phyloP scores from a whole-genome alignment of 192 early-diverging fungal genomes.

The Coemansia sp. region DNA sequence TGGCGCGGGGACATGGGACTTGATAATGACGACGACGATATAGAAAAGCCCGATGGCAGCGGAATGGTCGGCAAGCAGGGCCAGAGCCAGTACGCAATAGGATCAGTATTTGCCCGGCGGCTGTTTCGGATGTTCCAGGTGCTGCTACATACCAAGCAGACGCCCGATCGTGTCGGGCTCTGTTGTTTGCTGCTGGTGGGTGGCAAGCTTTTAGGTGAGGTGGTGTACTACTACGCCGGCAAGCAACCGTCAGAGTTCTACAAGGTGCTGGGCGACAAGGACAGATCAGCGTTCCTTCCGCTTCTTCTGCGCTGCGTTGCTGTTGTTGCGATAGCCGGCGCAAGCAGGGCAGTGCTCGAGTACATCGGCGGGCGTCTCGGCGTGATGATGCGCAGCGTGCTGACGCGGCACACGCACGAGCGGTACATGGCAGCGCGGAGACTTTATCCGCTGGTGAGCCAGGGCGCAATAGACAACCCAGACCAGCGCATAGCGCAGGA shows the following conservation, averaged over 20 bases:
- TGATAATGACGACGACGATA: background rate
- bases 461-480: constrained; percentile 69
- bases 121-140: constrained; percentile 24
- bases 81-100: constrained; percentile 34
- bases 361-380: constrained; percentile 64
- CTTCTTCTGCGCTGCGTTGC: constrained; percentile 57
- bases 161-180: constrained; percentile 22
- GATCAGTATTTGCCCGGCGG: constrained; percentile 23
- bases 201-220: constrained; percentile 34
- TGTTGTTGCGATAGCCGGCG: constrained; percentile 60
- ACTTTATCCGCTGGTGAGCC: constrained; percentile 61
- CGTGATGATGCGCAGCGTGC: constrained; percentile 59
- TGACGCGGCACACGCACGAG: constrained; percentile 65
- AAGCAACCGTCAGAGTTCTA: constrained; percentile 73
- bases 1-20: background rate
- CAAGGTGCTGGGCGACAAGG: constrained; percentile 65
- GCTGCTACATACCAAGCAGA: constrained; percentile 2
- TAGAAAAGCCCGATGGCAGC: constrained; percentile 4
- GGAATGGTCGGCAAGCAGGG: background rate
- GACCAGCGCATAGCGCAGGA: constrained; percentile 92
- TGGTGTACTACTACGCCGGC: constrained; percentile 68
- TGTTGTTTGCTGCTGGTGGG: constrained; percentile 25
- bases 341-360: constrained; percentile 60
- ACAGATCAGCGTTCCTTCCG: constrained; percentile 60
- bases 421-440: constrained; percentile 60